phyloP scores from a whole-genome alignment of 371 early-diverging fungal species.

The Lichtheimia ornata region DNA sequence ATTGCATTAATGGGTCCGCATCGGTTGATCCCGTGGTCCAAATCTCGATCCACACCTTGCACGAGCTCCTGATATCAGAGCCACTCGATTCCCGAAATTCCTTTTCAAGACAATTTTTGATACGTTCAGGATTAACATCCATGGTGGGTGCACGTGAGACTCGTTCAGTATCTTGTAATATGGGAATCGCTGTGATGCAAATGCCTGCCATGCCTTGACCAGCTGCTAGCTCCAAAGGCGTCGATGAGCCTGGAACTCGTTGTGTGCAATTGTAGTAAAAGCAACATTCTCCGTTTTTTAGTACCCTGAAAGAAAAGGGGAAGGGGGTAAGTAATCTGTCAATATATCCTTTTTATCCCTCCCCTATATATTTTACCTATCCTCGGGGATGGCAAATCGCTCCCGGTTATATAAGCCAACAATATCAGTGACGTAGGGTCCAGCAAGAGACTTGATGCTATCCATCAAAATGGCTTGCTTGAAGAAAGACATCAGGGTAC shows the following conservation, averaged over 20 bases:
- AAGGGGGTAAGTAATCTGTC: too few relatives aligned
- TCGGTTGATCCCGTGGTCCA: slow-evolving; percentile 74
- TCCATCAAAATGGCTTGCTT: slow-evolving; percentile 63
- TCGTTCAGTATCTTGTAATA: slow-evolving; percentile 4
- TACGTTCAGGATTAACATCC: slow-evolving; percentile 32
- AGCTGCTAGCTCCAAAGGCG: slow-evolving; percentile 31
- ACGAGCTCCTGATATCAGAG: slow-evolving; percentile 14
- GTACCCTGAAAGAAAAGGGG: not conserved
- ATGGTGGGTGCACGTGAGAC: slow-evolving; percentile 11
- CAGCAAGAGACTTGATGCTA: slow-evolving; percentile 52
- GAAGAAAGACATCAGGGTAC: slow-evolving; percentile 62
- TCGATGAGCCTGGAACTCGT: slow-evolving; percentile 38
- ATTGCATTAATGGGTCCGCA: slow-evolving; percentile 52
- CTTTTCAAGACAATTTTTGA: slow-evolving; percentile 33
- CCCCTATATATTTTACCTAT: not conserved
- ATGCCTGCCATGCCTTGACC: slow-evolving; percentile 80
- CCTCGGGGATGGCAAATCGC: not conserved
- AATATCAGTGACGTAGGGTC: slow-evolving; percentile 58
- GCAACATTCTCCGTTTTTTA: slow-evolving; percentile 23
- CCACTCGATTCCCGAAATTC: slow-evolving; percentile 31
- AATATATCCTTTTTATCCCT: too few relatives aligned
- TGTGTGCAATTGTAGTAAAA: slow-evolving; percentile 53
- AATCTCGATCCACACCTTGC: slow-evolving; percentile 61
- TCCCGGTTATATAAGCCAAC: slow-evolving; percentile 21
- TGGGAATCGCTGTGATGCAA: slow-evolving; percentile 55